Evolutionary conservation across 176 grass and related monocot species (phyloP).

Genomic region (Oryza coarctata): DNA sequence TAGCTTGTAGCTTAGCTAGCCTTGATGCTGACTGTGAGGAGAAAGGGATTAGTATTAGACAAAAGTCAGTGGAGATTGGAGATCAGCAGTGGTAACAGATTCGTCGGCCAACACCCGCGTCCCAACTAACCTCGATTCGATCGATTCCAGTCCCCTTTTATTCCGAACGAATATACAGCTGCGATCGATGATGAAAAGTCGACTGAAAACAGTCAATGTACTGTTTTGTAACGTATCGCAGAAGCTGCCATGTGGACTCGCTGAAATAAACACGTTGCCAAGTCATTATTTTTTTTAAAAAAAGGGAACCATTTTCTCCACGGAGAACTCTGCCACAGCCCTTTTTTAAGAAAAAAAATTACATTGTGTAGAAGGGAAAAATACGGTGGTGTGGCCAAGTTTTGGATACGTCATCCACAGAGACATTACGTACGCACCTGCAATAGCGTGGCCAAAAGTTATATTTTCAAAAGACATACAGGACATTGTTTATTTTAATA

Average conservation of each 20-base stretch:
- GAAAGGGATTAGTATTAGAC: slow-evolving; percentile 14
- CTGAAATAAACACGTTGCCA: neutral
- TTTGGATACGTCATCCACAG: no score
- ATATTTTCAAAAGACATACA: no score
- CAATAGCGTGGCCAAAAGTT: no score
- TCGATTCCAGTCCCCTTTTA: neutral
- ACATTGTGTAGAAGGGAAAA: no score
- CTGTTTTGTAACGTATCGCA: neutral
- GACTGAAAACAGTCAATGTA: neutral
- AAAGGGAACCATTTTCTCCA: no score
- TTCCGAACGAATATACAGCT: neutral
- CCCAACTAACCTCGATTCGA: neutral
- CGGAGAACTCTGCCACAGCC: no score
- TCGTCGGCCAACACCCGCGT: neutral
- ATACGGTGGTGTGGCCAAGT: no score
- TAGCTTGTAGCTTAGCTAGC: neutral
- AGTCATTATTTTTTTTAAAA: neutral
- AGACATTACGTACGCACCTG: no score
- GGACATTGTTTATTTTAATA: no score
- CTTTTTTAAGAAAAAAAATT: no score
- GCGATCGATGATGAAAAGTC: neutral
- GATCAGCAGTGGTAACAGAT: neutral
- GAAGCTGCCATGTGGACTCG: neutral
- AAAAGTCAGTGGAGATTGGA: neutral
- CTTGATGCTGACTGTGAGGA: slow-evolving; percentile 13